These are phyloP conservation scores for Calocera cornea DNA, from an alignment of 768 basidiomycete genomes.

Conservation along the genomic window DNA sequence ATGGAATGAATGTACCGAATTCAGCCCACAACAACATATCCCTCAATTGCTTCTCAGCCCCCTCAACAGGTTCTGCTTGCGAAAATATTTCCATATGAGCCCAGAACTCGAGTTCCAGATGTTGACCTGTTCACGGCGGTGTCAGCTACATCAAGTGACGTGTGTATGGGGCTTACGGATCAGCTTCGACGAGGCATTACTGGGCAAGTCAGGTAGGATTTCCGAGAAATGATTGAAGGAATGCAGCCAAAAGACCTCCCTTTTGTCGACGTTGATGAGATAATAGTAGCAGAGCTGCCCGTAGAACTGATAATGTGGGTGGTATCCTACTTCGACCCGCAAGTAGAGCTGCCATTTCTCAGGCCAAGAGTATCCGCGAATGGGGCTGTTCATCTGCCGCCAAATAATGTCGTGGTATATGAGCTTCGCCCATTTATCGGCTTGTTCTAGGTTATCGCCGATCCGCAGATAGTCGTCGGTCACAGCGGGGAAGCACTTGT, in stretches of 20 bases:
- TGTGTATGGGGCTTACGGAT: neutral
- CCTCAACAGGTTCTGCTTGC: neutral
- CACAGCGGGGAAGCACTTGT: neutral
- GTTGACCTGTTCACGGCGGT: neutral
- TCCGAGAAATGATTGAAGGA: neutral
- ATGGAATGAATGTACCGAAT: neutral
- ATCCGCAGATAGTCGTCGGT: neutral
- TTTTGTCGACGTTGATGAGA: neutral
- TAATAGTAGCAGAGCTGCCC: neutral
- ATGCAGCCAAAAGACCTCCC: conserved; percentile 1
- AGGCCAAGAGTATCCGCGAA: neutral
- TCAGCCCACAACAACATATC: neutral
- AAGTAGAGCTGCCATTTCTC: neutral
- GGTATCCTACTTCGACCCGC: neutral
- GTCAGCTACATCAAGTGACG: neutral
- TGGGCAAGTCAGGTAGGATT: neutral
- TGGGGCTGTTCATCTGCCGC: neutral
- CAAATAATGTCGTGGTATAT: neutral
- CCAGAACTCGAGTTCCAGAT: neutral
- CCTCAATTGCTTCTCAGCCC: neutral
- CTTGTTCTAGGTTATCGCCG: neutral
- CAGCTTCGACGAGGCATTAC: neutral
- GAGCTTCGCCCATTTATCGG: neutral
- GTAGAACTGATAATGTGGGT: neutral
- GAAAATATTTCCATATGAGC: neutral